These are phyloP conservation scores for Starmera caribaea DNA, from an alignment of 805 yeast genomes.

Conservation along the genomic window DNA sequence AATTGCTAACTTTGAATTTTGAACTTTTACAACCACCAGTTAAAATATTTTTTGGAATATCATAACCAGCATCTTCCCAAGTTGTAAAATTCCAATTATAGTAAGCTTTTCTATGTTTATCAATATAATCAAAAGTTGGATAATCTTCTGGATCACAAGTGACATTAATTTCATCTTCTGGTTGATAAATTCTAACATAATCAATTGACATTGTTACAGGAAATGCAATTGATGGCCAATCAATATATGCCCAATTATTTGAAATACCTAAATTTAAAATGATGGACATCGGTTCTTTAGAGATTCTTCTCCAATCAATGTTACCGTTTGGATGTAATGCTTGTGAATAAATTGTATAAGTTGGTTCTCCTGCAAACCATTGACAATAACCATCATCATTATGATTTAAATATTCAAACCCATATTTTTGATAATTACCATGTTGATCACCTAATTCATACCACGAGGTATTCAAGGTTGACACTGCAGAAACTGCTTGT, in stretches of 20 bases:
- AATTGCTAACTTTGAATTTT: constrained; percentile 9
- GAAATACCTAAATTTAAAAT: constrained; percentile 85
- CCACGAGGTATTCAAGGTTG: constrained; percentile 78
- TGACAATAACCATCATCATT: constrained; percentile 62
- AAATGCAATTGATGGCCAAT: constrained; percentile 74
- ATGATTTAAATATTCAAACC: constrained; percentile 70
- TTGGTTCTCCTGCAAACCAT: constrained; percentile 85
- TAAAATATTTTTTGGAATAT: constrained; percentile 51
- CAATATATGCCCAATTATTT: constrained; percentile 87
- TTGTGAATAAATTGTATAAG: constrained; percentile 60
- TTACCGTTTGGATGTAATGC: constrained; percentile 90
- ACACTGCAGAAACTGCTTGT: constrained; percentile 80
- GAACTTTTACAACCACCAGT: constrained; percentile 39
- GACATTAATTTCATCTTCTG: constrained; percentile 43
- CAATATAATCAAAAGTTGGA: constrained; percentile 82
- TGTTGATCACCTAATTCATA: constrained; percentile 53
- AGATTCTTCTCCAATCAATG: constrained; percentile 68
- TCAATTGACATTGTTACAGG: constrained; percentile 74
- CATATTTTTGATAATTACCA: constrained; percentile 59
- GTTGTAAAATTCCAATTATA: constrained; percentile 55
- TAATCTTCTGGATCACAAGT: constrained; percentile 83
- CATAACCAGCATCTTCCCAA: constrained; percentile 72
- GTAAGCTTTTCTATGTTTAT: constrained; percentile 61
- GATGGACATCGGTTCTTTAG: constrained; percentile 91
- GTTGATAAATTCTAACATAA: constrained; percentile 90